Conservation (phyloP, 495 filamentous ascomycete genomes). For the Aspergillus diversus region DNA sequence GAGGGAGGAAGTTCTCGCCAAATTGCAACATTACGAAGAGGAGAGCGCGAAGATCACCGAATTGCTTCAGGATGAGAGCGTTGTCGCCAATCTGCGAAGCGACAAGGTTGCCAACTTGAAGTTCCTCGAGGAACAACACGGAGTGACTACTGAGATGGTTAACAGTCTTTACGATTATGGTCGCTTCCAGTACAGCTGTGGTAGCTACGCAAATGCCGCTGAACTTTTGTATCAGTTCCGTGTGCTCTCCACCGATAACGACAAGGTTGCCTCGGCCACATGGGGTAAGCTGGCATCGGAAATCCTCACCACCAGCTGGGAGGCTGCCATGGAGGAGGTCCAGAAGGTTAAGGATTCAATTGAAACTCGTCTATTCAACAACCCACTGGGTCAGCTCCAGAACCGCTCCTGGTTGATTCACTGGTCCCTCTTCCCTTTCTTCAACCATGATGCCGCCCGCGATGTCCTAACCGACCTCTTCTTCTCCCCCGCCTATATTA, state of each 20-base stretch:
- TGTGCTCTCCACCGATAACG: slow-evolving; percentile 95
- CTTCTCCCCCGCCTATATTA: slow-evolving; percentile 96
- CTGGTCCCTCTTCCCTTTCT: slow-evolving; percentile 98
- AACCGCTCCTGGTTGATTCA: slow-evolving; percentile 97
- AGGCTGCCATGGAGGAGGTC: slow-evolving; percentile 92
- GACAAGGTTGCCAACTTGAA: slow-evolving; percentile 98
- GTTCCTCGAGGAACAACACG: slow-evolving; percentile 92
- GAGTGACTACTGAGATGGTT: slow-evolving; percentile 91
- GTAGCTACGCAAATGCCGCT: slow-evolving; percentile 83
- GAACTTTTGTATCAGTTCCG: slow-evolving; percentile 95
- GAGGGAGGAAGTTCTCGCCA: slow-evolving; percentile 83
- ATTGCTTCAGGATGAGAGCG: slow-evolving; percentile 81
- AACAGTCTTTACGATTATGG: slow-evolving; percentile 92
- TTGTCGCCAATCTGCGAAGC: slow-evolving; percentile 82
- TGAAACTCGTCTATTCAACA: slow-evolving; percentile 90
- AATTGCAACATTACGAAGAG: slow-evolving; percentile 78
- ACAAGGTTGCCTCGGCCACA: slow-evolving; percentile 90
- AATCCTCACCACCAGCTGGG: slow-evolving; percentile 92
- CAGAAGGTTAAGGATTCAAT: slow-evolving; percentile 91
- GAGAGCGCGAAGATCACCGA: slow-evolving; percentile 84
- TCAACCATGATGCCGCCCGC: slow-evolving; percentile 92
- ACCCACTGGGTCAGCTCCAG: slow-evolving; percentile 89
- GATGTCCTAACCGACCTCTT: slow-evolving; percentile 92
- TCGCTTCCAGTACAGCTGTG: slow-evolving; percentile 94
- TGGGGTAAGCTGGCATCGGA: slow-evolving; percentile 97